Conservation (phyloP, 2,329 filamentous ascomycete genomes). For the Chlorencoelia australis region DNA sequence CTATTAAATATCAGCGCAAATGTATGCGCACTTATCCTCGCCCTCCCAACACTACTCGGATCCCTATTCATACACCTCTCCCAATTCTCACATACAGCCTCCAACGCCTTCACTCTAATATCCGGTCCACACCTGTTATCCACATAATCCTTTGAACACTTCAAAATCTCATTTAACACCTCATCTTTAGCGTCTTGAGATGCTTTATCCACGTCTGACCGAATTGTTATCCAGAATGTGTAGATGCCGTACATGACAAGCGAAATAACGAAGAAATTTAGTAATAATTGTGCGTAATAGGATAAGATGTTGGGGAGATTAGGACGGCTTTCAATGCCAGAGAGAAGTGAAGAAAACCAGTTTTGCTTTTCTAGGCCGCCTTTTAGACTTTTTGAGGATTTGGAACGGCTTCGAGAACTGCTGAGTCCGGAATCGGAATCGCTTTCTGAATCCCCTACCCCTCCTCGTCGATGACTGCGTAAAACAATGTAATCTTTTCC, state of each 20-base stretch:
- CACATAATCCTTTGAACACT: constrained; percentile 67
- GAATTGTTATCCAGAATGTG: constrained; percentile 23
- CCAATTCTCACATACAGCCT: constrained; percentile 68
- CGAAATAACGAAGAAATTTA: constrained; percentile 39
- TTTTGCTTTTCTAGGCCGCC: constrained; percentile 19
- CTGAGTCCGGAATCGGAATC: constrained; percentile 29
- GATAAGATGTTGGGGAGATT: constrained; percentile 55
- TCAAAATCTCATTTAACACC: constrained; percentile 65
- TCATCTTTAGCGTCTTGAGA: constrained; percentile 49
- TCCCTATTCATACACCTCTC: constrained; percentile 80
- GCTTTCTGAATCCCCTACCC: constrained; percentile 29
- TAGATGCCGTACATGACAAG: constrained; percentile 31
- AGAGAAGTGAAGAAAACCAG: constrained; percentile 42
- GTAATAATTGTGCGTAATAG: constrained; percentile 51
- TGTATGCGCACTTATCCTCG: constrained; percentile 74
- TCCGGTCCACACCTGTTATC: constrained; percentile 65
- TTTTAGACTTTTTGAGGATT: no score
- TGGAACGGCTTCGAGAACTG: constrained; percentile 26
- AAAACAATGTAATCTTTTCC: constrained; percentile 33
- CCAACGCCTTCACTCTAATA: constrained; percentile 61
- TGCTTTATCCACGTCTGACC: constrained; percentile 36
- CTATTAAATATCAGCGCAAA: constrained; percentile 90
- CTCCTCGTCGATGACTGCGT: constrained; percentile 24
- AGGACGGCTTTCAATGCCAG: constrained; percentile 54
- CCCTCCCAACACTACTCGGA: constrained; percentile 64